Conservation (phyloP, 257 asterid genomes). For the Lycium ferocissimum region DNA sequence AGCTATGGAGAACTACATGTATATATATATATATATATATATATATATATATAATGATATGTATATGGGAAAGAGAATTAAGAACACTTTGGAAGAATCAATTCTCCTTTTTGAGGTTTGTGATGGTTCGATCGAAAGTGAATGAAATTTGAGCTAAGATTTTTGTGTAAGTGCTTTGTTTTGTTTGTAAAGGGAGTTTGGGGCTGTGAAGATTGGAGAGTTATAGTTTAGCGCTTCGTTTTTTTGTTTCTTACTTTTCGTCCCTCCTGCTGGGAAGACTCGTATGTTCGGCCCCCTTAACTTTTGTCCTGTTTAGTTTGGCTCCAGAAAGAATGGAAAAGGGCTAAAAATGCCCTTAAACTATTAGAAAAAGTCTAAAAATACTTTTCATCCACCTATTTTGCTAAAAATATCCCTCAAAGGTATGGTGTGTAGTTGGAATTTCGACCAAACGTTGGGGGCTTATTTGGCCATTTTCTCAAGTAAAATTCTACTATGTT, state of each 20-base stretch:
- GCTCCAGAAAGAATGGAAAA: neutral
- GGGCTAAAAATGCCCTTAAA: no score
- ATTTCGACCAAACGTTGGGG: no score
- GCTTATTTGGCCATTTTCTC: no score
- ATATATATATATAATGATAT: neutral
- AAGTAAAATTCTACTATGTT: no score
- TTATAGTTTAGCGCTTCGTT: no score
- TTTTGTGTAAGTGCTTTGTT: neutral
- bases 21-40: neutral
- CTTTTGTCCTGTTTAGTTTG: neutral
- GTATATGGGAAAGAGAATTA: neutral
- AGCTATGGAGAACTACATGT: slow-evolving; percentile 6
- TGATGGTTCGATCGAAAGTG: slow-evolving; percentile 6
- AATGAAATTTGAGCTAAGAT: neutral
- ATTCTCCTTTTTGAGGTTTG: neutral
- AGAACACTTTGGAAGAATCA: neutral
- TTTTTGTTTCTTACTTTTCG: neutral
- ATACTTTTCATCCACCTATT: no score
- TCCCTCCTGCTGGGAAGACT: neutral
- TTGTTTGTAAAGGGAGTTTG: neutral
- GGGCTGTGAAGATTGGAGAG: neutral
- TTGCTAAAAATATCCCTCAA: no score
- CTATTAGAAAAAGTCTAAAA: no score
- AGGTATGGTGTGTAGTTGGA: no score
- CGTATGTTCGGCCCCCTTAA: neutral